Base-by-base conservation (phyloP, 192 early-diverging fungal genomes). In the Rhizoclosmatium globosum region DNA sequence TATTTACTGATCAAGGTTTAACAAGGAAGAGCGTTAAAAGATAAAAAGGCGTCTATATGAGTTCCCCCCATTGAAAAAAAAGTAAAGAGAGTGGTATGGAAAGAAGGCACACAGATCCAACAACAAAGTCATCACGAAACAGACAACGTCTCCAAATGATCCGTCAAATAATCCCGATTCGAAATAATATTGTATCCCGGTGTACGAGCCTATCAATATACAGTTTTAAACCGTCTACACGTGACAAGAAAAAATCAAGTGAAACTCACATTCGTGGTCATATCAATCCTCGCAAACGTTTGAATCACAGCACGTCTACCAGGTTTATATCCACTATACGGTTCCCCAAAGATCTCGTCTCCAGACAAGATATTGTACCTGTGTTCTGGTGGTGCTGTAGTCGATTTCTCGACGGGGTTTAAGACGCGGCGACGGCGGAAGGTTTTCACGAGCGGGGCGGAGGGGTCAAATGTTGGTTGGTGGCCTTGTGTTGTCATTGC, bases 121-220 rank as follows among this genome's bases (percentile, higher is more conserved):
- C 31, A 31, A 31, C 31, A 31, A 31, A 31, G n/a, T 31, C 31
- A 31, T 31, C 31, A 31, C 31, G 31, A 31, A 31, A 31, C 31
- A n/a, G 31, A 31, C 31, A 31, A 31, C 31, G 31, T 31, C 31
- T 31, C 31, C 31, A 31, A 31, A 31, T 31, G 31, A 31, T 31
- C 31, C 31, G 31, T 31, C 31, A 31, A 31, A 31, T 31, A 31
- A 31, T 31, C 31, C n/a, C 62, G 31, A 47, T 79, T 79, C 0
- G 84, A 83, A 44, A 85, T 82, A 67, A 85, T 85, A 53, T 85
- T 85, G 59, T 82, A 85, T 19, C 78, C 68, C 7, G 81, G 78
- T 42, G 84, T 74, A n/a, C 84, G 74, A 4, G 84, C 84, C 84
- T 85, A 64, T 38, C 43, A 57, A 11, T 13, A 19, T n/a, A n/a